Evolutionary conservation across 2,329 filamentous ascomycete genomes (phyloP).

Genomic region (Penicillium sclerotiorum): DNA sequence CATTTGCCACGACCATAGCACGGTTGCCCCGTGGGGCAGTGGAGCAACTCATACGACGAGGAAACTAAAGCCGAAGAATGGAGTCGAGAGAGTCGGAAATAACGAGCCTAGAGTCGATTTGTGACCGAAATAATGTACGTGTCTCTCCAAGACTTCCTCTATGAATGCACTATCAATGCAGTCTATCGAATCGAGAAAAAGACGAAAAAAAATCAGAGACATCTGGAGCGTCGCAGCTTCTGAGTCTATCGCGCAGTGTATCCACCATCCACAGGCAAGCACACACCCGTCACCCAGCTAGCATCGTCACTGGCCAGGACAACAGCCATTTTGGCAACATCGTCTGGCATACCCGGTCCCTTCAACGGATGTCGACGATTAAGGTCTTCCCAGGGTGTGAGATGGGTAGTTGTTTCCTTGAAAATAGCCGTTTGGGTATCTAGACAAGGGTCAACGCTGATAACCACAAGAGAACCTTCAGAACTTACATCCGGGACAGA

Average conservation of each 20-base stretch:
- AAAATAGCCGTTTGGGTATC: conserved; percentile 32
- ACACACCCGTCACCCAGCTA: conserved; percentile 50
- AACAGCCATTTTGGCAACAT: conserved; percentile 46
- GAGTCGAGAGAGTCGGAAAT: too few relatives aligned
- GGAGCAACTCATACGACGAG: too few relatives aligned
- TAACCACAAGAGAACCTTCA: too few relatives aligned
- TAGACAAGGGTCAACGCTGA: conserved; percentile 6
- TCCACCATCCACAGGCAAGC: conserved; percentile 51
- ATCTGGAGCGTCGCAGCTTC: too few relatives aligned
- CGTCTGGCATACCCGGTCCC: conserved; percentile 20
- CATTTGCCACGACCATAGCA: too few relatives aligned
- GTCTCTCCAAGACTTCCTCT: too few relatives aligned
- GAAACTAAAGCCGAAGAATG: too few relatives aligned
- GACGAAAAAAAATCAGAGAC: neutral
- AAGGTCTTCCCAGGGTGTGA: conserved; percentile 22
- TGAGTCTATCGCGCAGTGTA: conserved; percentile 1
- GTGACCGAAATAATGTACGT: too few relatives aligned
- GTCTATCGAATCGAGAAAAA: neutral
- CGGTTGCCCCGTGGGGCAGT: too few relatives aligned
- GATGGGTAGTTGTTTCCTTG: conserved; percentile 20
- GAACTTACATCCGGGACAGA: conserved; percentile 54
- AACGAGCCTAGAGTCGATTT: too few relatives aligned
- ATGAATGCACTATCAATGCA: too few relatives aligned
- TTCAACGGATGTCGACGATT: conserved; percentile 31
- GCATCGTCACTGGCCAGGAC: conserved; percentile 53